Conservation (phyloP, 2,329 filamentous ascomycete genomes). For the Endoconidiophora polonica region DNA sequence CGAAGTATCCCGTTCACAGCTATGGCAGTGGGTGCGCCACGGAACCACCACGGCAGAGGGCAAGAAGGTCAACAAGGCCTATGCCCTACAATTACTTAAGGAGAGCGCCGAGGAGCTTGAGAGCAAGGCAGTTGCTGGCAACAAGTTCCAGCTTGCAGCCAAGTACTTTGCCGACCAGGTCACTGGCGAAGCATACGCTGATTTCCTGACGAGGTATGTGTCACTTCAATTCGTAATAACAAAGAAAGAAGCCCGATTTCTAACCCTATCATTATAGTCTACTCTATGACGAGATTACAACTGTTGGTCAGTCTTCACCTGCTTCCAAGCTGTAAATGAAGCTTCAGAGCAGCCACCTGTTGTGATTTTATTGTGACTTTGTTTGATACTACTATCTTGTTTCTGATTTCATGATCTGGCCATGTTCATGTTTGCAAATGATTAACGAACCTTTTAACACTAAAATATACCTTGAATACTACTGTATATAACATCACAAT, state of each 20-base stretch:
- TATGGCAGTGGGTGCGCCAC: slow-evolving; percentile 87
- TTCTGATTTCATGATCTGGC: no score
- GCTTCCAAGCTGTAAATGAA: slow-evolving; percentile 46
- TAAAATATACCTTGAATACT: no score
- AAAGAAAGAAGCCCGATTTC: slow-evolving; percentile 1
- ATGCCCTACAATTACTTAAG: slow-evolving; percentile 69
- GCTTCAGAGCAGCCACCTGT: neutral
- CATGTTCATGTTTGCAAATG: no score
- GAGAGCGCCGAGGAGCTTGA: slow-evolving; percentile 68
- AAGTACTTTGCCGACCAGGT: slow-evolving; percentile 89
- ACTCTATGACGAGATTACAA: slow-evolving; percentile 76
- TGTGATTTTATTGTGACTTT: neutral
- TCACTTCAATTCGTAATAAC: neutral
- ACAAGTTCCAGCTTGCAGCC: slow-evolving; percentile 80
- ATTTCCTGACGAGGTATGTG: slow-evolving; percentile 74
- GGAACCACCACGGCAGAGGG: slow-evolving; percentile 64
- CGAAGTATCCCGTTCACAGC: slow-evolving; percentile 82
- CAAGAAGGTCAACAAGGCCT: slow-evolving; percentile 84
- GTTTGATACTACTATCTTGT: no score
- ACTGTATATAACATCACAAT: no score
- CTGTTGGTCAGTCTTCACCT: slow-evolving; percentile 42
- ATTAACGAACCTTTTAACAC: no score
- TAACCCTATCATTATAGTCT: slow-evolving; percentile 32
- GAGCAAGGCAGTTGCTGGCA: slow-evolving; percentile 61
- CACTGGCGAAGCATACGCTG: slow-evolving; percentile 92